These are phyloP conservation scores for Aspergillus alliaceus DNA, from an alignment of 2,329 filamentous ascomycete genomes.

Conservation along the genomic window DNA sequence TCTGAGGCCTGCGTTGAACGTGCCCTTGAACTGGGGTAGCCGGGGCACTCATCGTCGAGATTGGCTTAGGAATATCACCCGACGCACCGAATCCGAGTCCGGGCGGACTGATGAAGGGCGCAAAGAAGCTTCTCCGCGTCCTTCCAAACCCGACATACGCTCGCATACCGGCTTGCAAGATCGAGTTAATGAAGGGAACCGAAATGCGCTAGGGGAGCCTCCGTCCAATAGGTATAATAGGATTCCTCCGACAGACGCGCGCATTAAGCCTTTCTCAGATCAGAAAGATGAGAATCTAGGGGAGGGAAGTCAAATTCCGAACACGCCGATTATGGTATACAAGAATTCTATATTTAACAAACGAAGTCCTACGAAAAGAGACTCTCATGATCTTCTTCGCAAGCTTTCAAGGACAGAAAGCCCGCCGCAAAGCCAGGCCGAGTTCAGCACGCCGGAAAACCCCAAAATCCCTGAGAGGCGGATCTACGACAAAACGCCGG, in stretches of 20 bases:
- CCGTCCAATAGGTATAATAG: constrained; percentile 15
- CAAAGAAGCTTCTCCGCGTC: constrained; percentile 18
- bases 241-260: constrained; percentile 13
- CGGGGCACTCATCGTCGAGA: constrained; percentile 31
- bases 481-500: constrained; percentile 45
- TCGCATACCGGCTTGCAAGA: constrained; percentile 28
- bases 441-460: constrained; percentile 34
- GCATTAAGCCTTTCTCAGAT: constrained; percentile 14
- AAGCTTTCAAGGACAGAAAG: constrained; percentile 42
- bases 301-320: constrained; percentile 32
- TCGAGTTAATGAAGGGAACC: constrained; percentile 22
- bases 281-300: constrained; percentile 13
- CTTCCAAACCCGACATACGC: constrained; percentile 27
- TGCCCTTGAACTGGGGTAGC: constrained; percentile 40
- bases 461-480: constrained; percentile 29
- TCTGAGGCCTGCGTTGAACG: constrained; percentile 33
- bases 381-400: constrained; percentile 44
- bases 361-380: constrained; percentile 30
- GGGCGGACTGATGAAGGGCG: constrained; percentile 18
- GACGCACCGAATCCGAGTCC: constrained; percentile 19
- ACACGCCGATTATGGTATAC: constrained; percentile 41
- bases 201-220: constrained; percentile 23
- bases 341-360: constrained; percentile 32
- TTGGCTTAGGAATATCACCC: constrained; percentile 36
- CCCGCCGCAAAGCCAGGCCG: constrained; percentile 29